These are phyloP conservation scores for Mrakia blollopis DNA, from an alignment of 768 basidiomycete genomes.

Conservation along the genomic window DNA sequence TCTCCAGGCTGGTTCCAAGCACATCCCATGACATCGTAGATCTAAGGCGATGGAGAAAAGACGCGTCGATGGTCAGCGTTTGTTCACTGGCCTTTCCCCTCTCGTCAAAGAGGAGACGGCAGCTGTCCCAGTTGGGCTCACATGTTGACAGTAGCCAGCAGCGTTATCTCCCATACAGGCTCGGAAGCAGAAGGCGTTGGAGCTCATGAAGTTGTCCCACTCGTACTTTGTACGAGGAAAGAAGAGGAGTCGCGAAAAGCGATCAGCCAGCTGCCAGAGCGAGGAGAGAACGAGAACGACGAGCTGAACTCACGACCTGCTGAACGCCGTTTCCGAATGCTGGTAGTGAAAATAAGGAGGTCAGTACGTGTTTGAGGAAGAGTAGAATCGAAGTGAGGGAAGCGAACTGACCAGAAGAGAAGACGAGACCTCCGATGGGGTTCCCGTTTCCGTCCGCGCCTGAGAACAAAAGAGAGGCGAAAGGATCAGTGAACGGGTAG, in stretches of 20 bases:
- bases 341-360: too few relatives aligned
- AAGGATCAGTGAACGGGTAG: too few relatives aligned
- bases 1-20: conserved; percentile 48
- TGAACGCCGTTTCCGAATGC: conserved; percentile 19
- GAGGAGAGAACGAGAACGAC: neutral
- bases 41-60: neutral
- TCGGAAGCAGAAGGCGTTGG: conserved; percentile 40
- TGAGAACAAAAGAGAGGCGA: neutral
- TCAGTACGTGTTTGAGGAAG: neutral
- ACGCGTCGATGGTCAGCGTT: neutral
- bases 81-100: too few relatives aligned
- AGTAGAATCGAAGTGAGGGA: neutral
- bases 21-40: conserved; percentile 32
- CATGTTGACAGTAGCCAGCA: conserved; percentile 58
- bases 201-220: conserved; percentile 54
- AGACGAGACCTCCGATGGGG: conserved; percentile 62
- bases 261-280: neutral
- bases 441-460: conserved; percentile 44
- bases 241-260: neutral
- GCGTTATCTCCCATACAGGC: conserved; percentile 44
- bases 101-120: too few relatives aligned
- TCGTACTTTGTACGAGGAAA: conserved; percentile 54
- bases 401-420: conserved; percentile 47
- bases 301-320: neutral
- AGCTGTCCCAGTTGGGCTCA: too few relatives aligned